phyloP scores from a whole-genome alignment of 306 rosid species.

The Vigna angularis region DNA sequence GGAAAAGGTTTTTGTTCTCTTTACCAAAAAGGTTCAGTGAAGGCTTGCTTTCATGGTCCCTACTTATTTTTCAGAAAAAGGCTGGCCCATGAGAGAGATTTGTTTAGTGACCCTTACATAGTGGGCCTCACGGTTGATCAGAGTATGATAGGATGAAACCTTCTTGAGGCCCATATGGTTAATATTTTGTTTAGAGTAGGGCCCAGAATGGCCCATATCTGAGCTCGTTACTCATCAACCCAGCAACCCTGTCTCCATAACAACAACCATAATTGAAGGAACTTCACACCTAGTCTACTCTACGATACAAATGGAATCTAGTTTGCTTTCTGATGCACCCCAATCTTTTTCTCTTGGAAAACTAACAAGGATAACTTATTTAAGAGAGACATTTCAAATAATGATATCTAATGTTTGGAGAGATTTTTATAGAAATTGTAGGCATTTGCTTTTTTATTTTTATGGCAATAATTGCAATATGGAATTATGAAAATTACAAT shows the following conservation, averaged over 20 bases:
- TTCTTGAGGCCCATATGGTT: conserved; percentile 19
- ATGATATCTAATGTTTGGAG: too few relatives aligned
- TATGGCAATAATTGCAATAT: too few relatives aligned
- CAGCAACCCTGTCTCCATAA: conserved; percentile 25
- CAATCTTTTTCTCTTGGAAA: too few relatives aligned
- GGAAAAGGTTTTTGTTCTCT: conserved; percentile 5
- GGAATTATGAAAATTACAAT: too few relatives aligned
- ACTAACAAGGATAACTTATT: too few relatives aligned
- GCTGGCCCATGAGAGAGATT: conserved; percentile 24
- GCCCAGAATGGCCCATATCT: conserved; percentile 35
- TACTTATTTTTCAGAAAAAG: background rate
- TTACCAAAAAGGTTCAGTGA: background rate
- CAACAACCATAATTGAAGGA: conserved; percentile 12
- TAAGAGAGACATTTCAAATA: too few relatives aligned
- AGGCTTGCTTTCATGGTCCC: conserved; percentile 4
- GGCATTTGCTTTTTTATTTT: too few relatives aligned
- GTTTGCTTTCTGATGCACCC: too few relatives aligned
- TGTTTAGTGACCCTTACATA: background rate
- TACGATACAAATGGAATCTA: too few relatives aligned
- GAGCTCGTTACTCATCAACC: conserved; percentile 33
- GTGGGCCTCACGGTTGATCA: conserved; percentile 25
- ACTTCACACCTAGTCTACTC: conserved; percentile 2
- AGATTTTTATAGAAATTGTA: too few relatives aligned
- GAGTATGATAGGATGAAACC: conserved; percentile 29
- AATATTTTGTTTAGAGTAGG: background rate